These are phyloP conservation scores for Aspergillus flavus DNA, from an alignment of 2,329 filamentous ascomycete genomes.

Conservation along the genomic window DNA sequence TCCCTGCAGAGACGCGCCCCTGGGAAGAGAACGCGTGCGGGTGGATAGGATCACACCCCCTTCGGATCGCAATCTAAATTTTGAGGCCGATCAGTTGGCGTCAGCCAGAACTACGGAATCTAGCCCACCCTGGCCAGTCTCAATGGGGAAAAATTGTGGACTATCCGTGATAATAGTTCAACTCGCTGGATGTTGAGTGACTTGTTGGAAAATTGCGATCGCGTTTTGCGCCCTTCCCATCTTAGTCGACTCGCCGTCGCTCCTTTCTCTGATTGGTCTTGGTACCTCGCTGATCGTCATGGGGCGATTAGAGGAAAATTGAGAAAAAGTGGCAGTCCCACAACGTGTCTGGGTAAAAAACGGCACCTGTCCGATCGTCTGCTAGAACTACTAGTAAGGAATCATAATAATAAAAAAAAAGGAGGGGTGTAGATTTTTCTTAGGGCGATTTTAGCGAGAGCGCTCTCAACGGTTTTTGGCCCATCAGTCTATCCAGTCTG, in stretches of 20 bases:
- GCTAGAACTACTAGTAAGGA: neutral
- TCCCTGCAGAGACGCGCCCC: neutral
- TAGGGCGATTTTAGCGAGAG: constrained; percentile 8
- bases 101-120: neutral
- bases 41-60: neutral
- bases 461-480: constrained; percentile 18
- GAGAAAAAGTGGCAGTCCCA: constrained; percentile 15
- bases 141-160: neutral
- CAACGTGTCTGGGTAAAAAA: constrained; percentile 14
- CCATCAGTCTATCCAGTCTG: constrained; percentile 14
- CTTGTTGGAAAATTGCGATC: constrained; percentile 29
- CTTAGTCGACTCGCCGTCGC: constrained; percentile 26
- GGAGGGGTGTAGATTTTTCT: neutral
- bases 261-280: constrained; percentile 27
- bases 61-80: neutral
- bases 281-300: constrained; percentile 31
- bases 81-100: neutral
- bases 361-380: neutral
- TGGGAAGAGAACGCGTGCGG: neutral
- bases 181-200: neutral
- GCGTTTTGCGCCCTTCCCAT: constrained; percentile 31
- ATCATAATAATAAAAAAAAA: neutral
- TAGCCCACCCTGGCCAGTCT: constrained; percentile 1
- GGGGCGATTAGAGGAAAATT: constrained; percentile 25
- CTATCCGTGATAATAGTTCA: neutral